Base-by-base conservation (phyloP, 2,329 filamentous ascomycete genomes). In the Alternaria triticimaculans region DNA sequence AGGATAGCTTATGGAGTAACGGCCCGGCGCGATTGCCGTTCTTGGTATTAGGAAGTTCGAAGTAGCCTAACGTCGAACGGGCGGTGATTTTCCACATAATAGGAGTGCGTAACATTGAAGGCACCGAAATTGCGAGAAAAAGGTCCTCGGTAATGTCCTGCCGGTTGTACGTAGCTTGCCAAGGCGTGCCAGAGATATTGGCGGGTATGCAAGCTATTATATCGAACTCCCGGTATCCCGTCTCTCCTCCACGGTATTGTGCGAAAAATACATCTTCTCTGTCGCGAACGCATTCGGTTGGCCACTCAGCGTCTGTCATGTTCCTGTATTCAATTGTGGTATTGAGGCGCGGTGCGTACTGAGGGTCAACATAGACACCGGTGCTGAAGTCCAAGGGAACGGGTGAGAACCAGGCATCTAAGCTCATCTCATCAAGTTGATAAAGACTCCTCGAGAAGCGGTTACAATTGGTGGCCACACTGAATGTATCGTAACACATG, bases 261-360 rank as follows among this genome's bases (percentile, higher is more conserved):
- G 21, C 37, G 33, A 55, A 55, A 37, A 55, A 55, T 12, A 18
- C 21, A 11, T 11, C 53, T 43, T 55, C 53, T 44, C 11, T 55
- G 12, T 55, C 37, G 21, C 53, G 33, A 41, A 28, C 25, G 11
- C 53, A 55, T 26, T 41, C 33, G 53, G 30, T 44, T 20, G 53
- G 53, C 33, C 33, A 55, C 12, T 44, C 53, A n/a, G 53, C 21
- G 18, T 21, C 33, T 14, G 37, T 43, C 33, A 55, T 44, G 21
- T 55, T 44, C 53, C 21, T 3, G 14, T 55, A 55, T 28, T 21
- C 33, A 11, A 55, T 25, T 11, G 53, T 44, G n/a, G 53, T 55
- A 23, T 55, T 55, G 53, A 55, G 25, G 53, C 53, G 53, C 4
- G 53, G 53, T n/a, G 23, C 53, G 21, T 55, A 55, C 18, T 55